Conservation (phyloP, 2,329 filamentous ascomycete genomes). For the Xenoacremonium recifei region DNA sequence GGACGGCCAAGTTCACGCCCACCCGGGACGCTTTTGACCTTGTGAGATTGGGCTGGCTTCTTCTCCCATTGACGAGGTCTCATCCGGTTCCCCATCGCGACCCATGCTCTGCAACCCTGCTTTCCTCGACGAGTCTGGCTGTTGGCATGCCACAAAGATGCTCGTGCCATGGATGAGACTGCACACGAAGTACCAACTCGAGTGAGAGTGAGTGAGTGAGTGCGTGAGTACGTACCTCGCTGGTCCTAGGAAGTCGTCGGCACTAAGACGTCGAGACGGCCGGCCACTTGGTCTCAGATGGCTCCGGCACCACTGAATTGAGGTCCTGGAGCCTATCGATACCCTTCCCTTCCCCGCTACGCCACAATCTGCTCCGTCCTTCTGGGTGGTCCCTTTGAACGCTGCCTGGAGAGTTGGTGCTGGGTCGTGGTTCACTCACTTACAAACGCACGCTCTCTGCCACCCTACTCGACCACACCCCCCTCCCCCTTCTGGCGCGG, state of each 20-base stretch:
- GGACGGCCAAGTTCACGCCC: no score
- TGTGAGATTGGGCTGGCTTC: no score
- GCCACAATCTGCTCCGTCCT: conserved; percentile 26
- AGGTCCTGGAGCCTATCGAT: conserved; percentile 27
- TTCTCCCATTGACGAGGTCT: no score
- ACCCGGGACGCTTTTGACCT: no score
- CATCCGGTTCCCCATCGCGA: no score
- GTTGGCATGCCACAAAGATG: conserved; percentile 17
- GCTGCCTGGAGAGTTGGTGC: conserved; percentile 14
- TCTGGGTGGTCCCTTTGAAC: conserved; percentile 15
- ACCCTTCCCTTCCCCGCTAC: conserved; percentile 29
- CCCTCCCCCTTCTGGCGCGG: conserved; percentile 12
- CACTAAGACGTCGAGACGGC: background rate
- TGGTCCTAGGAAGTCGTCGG: conserved; percentile 23
- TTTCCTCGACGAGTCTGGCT: no score
- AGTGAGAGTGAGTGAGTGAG: no score
- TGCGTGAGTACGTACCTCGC: conserved; percentile 24
- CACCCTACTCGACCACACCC: conserved; percentile 4
- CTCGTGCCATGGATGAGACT: conserved; percentile 17
- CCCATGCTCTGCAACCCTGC: no score
- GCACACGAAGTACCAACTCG: no score
- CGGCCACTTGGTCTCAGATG: conserved; percentile 15
- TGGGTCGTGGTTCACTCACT: conserved; percentile 15
- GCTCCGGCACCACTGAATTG: background rate
- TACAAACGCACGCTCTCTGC: conserved; percentile 8